A percentile compares a stretch with the other conserved stretches of the same genome.
These are phyloP conservation scores for Polytolypa hystricis DNA, from an alignment of 2,329 filamentous ascomycete genomes.

Conservation along the genomic window DNA sequence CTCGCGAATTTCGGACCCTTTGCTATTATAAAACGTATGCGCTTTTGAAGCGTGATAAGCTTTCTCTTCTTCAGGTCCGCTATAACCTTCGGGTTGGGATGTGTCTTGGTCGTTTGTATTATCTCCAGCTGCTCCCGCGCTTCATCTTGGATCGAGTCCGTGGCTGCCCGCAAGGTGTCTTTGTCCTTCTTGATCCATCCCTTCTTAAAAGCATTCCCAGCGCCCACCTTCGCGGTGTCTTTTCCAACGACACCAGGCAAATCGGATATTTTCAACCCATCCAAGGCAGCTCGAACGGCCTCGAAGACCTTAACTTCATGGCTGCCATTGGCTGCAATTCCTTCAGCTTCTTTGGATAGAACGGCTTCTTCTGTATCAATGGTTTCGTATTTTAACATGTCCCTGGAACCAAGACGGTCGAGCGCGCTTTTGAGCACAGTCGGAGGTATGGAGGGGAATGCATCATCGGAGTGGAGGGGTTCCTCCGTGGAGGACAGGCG, in stretches of 20 bases:
- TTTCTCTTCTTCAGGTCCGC: slow-evolving; percentile 86
- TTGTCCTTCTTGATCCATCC: slow-evolving; percentile 57
- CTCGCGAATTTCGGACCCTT: slow-evolving; percentile 84
- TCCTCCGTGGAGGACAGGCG: slow-evolving; percentile 50
- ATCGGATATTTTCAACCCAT: slow-evolving; percentile 71
- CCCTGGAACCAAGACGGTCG: slow-evolving; percentile 71
- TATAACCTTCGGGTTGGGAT: slow-evolving; percentile 63
- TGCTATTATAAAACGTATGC: slow-evolving; percentile 68
- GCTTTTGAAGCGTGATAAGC: slow-evolving; percentile 71
- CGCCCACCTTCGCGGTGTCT: slow-evolving; percentile 54
- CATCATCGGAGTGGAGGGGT: slow-evolving; percentile 56
- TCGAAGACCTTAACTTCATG: slow-evolving; percentile 77
- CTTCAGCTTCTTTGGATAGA: slow-evolving; percentile 63
- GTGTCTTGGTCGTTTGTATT: slow-evolving; percentile 58
- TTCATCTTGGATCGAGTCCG: slow-evolving; percentile 66
- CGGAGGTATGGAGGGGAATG: slow-evolving; percentile 56
- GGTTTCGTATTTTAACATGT: slow-evolving; percentile 78
- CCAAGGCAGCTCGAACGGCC: slow-evolving; percentile 57
- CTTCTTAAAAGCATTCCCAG: slow-evolving; percentile 81
- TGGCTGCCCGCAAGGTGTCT: slow-evolving; percentile 43
- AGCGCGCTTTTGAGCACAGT: slow-evolving; percentile 72
- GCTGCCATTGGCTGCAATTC: slow-evolving; percentile 63
- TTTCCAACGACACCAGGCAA: slow-evolving; percentile 41
- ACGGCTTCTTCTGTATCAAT: slow-evolving; percentile 66
- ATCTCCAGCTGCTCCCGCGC: slow-evolving; percentile 64